Base-by-base conservation (phyloP, 2,329 filamentous ascomycete species). In the Aureobasidium sp. region DNA sequence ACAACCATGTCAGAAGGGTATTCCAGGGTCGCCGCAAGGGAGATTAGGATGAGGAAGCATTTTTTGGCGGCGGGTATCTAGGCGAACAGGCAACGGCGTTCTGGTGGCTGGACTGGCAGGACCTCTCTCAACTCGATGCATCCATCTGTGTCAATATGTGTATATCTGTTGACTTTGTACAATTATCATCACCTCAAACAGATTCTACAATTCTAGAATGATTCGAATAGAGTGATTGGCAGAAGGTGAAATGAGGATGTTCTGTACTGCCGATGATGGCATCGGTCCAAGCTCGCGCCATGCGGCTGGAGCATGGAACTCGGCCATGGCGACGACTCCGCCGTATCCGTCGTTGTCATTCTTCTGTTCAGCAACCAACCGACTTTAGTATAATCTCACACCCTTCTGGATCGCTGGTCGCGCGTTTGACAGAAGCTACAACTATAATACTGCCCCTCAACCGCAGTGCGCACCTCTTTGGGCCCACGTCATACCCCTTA, bases 1-100 rank as follows among this genome's bases (percentile, higher is more conserved):
- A 68, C 39, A 53, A 44, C 15, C 52, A 64, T 14, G 8, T 39
- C 25, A 64, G 37, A 48, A 58, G 61, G 49, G 11, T n/a, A 14
- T 51, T 56, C 22, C 49, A 31, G 9, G 53, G 67, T 39, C 39
- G 59, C 7, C 31, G 51, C 22, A 37, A 34, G 31, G 12, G 51
- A 37, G 59, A 37, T 12, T 34, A 34, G 31, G 31, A 17, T 53
- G 29, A 36, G 45, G 37, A 11, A 52, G 51, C 39, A 61, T 61
- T 34, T 57, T 17, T n/a, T 42, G 42, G 45, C 29, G 41, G 20
- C n/a, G 42, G n/a, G 27, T 59, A 45, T 34, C 22, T 44, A n/a
- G 48, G 48, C 36, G 36, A 53, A 29, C 55, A 48, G 42, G n/a
- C 45, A 47, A 47, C 36, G 57, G 57, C 57, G 57, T 61, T 59